phyloP scores from a whole-genome alignment of 106 monocot species.

The Allium cepa region DNA sequence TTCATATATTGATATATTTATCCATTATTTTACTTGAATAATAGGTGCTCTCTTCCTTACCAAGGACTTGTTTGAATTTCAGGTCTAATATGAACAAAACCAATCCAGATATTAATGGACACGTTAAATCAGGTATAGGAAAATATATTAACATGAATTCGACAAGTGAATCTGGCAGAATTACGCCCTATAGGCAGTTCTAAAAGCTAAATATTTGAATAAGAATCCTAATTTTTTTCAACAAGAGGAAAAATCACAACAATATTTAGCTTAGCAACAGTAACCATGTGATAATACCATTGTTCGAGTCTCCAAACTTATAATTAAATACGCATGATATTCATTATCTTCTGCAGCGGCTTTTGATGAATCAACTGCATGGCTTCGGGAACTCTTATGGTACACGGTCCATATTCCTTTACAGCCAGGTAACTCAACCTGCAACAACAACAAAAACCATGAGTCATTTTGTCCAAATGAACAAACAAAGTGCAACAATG shows the following conservation, averaged over 20 bases:
- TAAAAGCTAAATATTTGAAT: too few relatives aligned
- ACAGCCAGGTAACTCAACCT: slow-evolving; percentile 92
- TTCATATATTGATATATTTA: too few relatives aligned
- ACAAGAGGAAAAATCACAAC: background rate
- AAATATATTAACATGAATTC: too few relatives aligned
- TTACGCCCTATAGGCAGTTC: too few relatives aligned
- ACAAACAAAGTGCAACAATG: background rate
- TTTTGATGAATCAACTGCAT: slow-evolving; percentile 49
- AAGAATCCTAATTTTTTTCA: too few relatives aligned
- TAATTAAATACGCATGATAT: slow-evolving; percentile 96
- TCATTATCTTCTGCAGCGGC: slow-evolving; percentile 62
- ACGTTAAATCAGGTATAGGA: too few relatives aligned
- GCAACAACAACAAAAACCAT: slow-evolving; percentile 1
- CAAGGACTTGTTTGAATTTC: too few relatives aligned
- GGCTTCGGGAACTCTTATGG: slow-evolving; percentile 78
- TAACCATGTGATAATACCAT: slow-evolving; percentile 44
- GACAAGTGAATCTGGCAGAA: too few relatives aligned
- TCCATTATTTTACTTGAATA: too few relatives aligned
- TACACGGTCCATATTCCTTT: slow-evolving; percentile 98
- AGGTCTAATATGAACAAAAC: too few relatives aligned
- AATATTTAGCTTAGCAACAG: background rate
- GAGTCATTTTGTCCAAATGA: background rate
- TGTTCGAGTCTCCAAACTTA: slow-evolving; percentile 87
- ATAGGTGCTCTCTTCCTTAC: too few relatives aligned
- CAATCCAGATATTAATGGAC: too few relatives aligned